Base-by-base conservation (phyloP, 257 asterid genomes). In the Datura wrightii region DNA sequence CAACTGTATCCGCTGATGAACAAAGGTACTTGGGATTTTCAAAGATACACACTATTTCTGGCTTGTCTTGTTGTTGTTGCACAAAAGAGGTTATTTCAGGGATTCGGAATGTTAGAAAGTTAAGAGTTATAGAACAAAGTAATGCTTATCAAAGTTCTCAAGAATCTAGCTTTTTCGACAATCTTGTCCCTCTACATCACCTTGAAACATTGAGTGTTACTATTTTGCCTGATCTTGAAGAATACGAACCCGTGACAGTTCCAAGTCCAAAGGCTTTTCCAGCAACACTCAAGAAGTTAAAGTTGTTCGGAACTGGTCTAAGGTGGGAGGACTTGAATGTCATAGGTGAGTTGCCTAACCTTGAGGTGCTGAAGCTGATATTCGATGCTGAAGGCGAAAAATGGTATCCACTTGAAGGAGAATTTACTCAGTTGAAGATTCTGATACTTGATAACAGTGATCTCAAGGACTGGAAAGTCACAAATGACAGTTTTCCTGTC, bases 201-300 rank as follows among this genome's bases (percentile, higher is more conserved):
- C 62, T 62, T 16, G 80, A 79, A 79, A 79, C 60, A 10, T 55
- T 42, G 72, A 79, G 16, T 39, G 31, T 24, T 24, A 24, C 31
- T 24, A 24, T 24, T 24, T 24, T 1, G 0, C 5, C 80, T 8
- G 0, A 1, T 8, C 52, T 5, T 37, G 62, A 7, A 14, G n/a
- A 11, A 15, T 42, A 36, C 31, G 31, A 24, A 24, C 31, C 31
- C 31, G 39, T 39, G 15, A 18, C 0, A 5, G 62, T 60, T 80
- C 85, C 42, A 11, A 15, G 37, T 83, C 24, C 82, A 85, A 18
- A 80, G 5, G 66, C 84, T 10, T 87, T 89, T 56, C 89, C 89
- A 46, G 78, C 74, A 8, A 79, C 14, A 37, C 87, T 89, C 24
- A 72, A 74, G 24, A 52, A 52, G 48, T 79, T 53, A 11, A 50